These are phyloP conservation scores for Neurospora hispaniola DNA, from an alignment of 495 filamentous ascomycete species.

Conservation along the genomic window DNA sequence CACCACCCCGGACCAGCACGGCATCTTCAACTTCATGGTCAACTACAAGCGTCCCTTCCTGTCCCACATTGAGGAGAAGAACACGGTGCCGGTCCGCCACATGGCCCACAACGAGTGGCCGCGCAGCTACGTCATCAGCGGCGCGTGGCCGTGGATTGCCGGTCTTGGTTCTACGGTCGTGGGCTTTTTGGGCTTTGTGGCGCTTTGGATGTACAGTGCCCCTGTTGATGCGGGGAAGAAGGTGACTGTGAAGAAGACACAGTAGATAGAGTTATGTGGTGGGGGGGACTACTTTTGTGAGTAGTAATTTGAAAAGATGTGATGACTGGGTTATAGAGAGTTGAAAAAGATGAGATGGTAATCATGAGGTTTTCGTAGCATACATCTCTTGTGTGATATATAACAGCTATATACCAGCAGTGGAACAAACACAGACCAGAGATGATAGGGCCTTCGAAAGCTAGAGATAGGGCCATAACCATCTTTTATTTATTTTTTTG, in stretches of 20 bases:
- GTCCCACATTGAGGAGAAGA: slow-evolving; percentile 85
- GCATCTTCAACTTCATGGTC: slow-evolving; percentile 92
- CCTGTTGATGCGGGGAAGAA: slow-evolving; percentile 36
- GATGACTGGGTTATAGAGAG: not conserved
- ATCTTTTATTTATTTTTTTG: no score
- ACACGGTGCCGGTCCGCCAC: slow-evolving; percentile 85
- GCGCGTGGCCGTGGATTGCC: slow-evolving; percentile 90
- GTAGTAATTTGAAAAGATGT: not conserved
- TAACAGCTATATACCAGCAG: not conserved
- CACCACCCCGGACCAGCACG: slow-evolving; percentile 86
- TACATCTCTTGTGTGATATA: not conserved
- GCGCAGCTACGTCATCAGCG: slow-evolving; percentile 78
- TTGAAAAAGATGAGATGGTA: not conserved
- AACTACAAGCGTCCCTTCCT: slow-evolving; percentile 94
- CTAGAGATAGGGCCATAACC: not conserved
- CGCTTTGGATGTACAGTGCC: slow-evolving; percentile 80
- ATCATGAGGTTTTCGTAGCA: not conserved
- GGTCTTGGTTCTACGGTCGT: slow-evolving; percentile 74
- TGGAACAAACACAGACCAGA: not conserved
- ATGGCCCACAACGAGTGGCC: slow-evolving; percentile 96
- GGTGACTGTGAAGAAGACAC: slow-evolving; percentile 55
- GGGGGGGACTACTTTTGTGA: not conserved
- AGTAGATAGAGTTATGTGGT: slow-evolving; percentile 31
- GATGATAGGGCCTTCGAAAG: not conserved
- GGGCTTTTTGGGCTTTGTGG: slow-evolving; percentile 78